Percentiles rank a stretch among this genome's conserved stretches.
Evolutionary conservation across 495 filamentous ascomycete species (phyloP).

Genomic region (Neurospora sp.): DNA sequence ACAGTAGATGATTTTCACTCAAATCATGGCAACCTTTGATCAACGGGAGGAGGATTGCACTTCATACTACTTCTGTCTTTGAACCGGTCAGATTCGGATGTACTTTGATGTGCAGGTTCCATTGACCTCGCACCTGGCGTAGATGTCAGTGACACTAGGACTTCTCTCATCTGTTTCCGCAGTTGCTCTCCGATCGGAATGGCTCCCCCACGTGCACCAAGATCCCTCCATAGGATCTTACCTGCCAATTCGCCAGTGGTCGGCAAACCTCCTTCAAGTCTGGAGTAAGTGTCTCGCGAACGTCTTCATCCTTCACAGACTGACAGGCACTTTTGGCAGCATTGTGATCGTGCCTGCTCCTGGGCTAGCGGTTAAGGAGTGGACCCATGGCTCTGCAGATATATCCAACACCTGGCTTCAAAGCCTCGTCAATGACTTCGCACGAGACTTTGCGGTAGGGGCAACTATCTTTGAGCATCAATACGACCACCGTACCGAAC

Average conservation of each 20-base stretch:
- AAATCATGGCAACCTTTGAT: background rate
- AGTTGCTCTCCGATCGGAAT: background rate
- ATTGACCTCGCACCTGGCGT: background rate
- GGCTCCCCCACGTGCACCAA: background rate
- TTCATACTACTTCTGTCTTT: background rate
- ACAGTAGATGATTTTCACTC: background rate
- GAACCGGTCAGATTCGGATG: background rate
- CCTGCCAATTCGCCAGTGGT: background rate
- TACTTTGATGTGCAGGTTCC: background rate
- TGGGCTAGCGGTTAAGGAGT: background rate
- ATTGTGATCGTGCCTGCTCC: background rate
- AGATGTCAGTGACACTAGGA: background rate
- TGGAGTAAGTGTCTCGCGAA: background rate
- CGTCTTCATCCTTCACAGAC: background rate
- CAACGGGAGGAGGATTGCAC: background rate
- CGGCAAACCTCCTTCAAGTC: background rate
- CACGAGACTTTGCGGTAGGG: background rate
- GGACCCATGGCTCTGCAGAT: background rate
- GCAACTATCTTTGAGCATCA: background rate
- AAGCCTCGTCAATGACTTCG: background rate
- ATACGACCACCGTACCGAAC: background rate
- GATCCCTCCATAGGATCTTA: background rate
- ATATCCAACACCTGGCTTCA: background rate
- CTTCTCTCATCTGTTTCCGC: background rate
- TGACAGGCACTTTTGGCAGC: background rate